Base-by-base conservation (phyloP, 2,329 filamentous ascomycete species). In the Venturia asperata region DNA sequence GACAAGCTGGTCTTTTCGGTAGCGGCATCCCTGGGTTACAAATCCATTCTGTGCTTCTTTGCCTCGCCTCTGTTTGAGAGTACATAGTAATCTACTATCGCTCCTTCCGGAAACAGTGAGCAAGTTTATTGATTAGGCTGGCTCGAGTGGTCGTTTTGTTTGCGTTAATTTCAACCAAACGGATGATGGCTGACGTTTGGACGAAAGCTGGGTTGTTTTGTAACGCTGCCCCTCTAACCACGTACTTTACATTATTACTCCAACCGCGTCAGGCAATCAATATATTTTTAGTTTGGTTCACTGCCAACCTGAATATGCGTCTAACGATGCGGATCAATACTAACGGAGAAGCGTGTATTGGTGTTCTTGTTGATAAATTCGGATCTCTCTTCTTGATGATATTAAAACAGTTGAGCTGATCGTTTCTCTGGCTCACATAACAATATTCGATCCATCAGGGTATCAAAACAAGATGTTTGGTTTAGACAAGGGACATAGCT, bases 81-180 rank as follows among this genome's bases (percentile, higher is more conserved):
- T n/a, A n/a, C n/a, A n/a, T n/a, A 9, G 52, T 19, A 37, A 58
- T 58, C 30, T 58, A 37, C 52, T n/a, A 27, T 15, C 6, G 9
- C 52, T 58, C 52, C 27, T 37, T 58, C 27, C 52, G 52, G 52
- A 58, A 58, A 58, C 52, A n/a, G 9, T 58, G 27, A 58, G 52
- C 52, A 58, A 58, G 52, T 58, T 58, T 34, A 37, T 58, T 58
- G 52, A 34, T 58, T 58, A 10, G 30, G 52, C 52, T 27, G 21
- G 10, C 52, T 58, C 19, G 52, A n/a, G 37, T n/a, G 37, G 52
- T 37, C 30, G 52, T 37, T 34, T 37, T 58, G 30, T 21, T 58
- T 37, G 52, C 21, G 19, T 58, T n/a, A 58, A 21, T 21, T 37
- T 19, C 15, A 15, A 11, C 37, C 27, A 19, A 27, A 9, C 15